A percentile compares a stretch with the other conserved stretches of the same genome.
Conservation (phyloP, 2,329 filamentous ascomycete genomes). For the Neofusicoccum ribis region DNA sequence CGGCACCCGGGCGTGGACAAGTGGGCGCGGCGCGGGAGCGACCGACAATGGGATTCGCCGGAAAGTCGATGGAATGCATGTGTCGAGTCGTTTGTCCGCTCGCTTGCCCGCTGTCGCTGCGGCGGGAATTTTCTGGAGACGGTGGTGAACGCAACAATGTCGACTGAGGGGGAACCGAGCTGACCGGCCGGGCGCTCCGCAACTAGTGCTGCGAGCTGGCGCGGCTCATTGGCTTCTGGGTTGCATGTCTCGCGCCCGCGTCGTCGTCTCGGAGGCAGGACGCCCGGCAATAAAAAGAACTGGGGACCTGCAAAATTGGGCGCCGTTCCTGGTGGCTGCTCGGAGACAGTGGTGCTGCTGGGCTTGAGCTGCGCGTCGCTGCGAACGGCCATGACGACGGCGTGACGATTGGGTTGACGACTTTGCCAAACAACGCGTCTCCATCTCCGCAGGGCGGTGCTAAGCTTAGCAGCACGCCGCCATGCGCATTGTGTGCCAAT, state of each 20-base stretch:
- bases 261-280: neutral
- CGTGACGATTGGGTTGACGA: conserved; percentile 15
- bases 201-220: neutral
- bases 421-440: neutral
- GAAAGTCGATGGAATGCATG: neutral
- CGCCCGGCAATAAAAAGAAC: conserved; percentile 16
- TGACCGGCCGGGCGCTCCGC: neutral
- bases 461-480: conserved; percentile 4
- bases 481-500: conserved; percentile 14
- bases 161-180: neutral
- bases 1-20: neutral
- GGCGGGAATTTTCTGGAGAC: too few relatives aligned
- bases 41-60: neutral
- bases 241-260: neutral
- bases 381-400: conserved; percentile 2
- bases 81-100: neutral
- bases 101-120: neutral
- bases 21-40: neutral
- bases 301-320: conserved; percentile 13
- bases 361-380: neutral
- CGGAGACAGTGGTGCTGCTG: neutral
- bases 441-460: conserved; percentile 12
- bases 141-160: neutral
- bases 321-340: conserved; percentile 2
- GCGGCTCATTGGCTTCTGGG: neutral